phyloP scores from a whole-genome alignment of 768 basidiomycete genomes.

The Leccinum disarticulatum region DNA sequence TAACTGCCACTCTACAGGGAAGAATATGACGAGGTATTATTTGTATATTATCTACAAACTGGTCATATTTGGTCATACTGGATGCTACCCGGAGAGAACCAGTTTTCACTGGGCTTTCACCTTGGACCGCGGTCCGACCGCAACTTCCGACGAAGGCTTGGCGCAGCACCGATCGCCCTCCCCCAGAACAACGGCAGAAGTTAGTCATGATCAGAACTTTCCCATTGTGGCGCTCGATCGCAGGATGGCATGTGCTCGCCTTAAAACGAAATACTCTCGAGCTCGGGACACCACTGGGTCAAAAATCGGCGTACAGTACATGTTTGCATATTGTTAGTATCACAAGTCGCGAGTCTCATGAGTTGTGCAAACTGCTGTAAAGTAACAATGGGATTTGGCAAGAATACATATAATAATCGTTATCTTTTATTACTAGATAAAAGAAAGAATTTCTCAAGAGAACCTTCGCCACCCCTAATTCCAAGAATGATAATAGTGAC shows the following conservation, averaged over 20 bases:
- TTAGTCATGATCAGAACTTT: neutral
- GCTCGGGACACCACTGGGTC: neutral
- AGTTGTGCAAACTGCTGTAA: too few relatives aligned
- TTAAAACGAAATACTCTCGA: neutral
- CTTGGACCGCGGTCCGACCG: neutral
- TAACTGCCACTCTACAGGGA: too few relatives aligned
- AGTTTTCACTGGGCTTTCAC: too few relatives aligned
- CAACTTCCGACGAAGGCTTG: neutral
- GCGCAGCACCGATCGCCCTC: constrained; percentile 12
- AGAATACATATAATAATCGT: neutral
- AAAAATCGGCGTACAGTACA: neutral
- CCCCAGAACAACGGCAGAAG: neutral
- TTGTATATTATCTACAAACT: too few relatives aligned
- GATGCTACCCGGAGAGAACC: too few relatives aligned
- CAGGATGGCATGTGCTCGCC: neutral
- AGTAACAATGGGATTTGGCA: neutral
- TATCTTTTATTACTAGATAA: neutral
- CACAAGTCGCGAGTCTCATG: too few relatives aligned
- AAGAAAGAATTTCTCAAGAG: neutral
- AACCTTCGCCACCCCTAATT: neutral
- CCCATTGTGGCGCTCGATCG: neutral
- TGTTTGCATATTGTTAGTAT: too few relatives aligned
- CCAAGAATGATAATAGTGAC: neutral
- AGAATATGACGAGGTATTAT: too few relatives aligned
- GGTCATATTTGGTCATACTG: too few relatives aligned